Percentiles rank a stretch among this genome's conserved stretches.
Evolutionary conservation across 768 basidiomycete genomes (phyloP).

Genomic region (Cubamyces sp.): DNA sequence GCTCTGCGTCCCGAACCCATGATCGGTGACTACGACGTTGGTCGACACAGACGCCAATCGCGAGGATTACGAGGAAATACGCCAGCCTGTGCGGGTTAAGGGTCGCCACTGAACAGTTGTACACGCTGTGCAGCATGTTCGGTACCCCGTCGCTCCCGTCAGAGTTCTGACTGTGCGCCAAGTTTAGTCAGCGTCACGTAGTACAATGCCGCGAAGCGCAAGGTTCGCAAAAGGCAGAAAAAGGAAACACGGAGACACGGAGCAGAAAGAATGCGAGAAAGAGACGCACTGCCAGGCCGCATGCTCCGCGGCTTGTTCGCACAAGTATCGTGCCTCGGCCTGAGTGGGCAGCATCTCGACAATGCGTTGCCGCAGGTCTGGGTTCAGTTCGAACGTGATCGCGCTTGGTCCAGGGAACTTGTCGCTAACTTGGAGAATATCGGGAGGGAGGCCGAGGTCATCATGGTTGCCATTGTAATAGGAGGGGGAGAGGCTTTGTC

Average conservation of each 20-base stretch:
- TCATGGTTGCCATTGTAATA: constrained; percentile 10
- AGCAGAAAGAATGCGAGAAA: constrained; percentile 13
- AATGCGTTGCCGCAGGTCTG: constrained; percentile 65
- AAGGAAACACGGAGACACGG: constrained; percentile 10
- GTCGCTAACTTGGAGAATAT: constrained; percentile 62
- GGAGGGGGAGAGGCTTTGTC: constrained; percentile 49
- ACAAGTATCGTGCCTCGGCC: constrained; percentile 60
- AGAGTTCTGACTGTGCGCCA: constrained; percentile 45
- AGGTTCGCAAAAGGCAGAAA: constrained; percentile 9
- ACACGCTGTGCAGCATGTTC: constrained; percentile 70
- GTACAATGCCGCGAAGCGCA: constrained; percentile 21
- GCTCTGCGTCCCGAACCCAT: constrained; percentile 47
- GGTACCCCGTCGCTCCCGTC: constrained; percentile 73
- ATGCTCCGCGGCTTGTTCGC: constrained; percentile 65
- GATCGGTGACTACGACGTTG: constrained; percentile 28
- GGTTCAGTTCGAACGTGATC: constrained; percentile 46
- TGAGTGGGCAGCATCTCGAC: constrained; percentile 63
- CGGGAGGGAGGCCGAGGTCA: constrained; percentile 34
- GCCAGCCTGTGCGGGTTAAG: constrained; percentile 70
- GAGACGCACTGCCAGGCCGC: constrained; percentile 72
- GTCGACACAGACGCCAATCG: constrained; percentile 73
- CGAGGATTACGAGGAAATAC: constrained; percentile 70
- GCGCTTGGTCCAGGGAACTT: constrained; percentile 75
- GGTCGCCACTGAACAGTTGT: constrained; percentile 59
- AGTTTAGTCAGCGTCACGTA: constrained; percentile 17